Evolutionary conservation across 2,329 filamentous ascomycete species (phyloP).

Genomic region (Colletotrichum liriopes): DNA sequence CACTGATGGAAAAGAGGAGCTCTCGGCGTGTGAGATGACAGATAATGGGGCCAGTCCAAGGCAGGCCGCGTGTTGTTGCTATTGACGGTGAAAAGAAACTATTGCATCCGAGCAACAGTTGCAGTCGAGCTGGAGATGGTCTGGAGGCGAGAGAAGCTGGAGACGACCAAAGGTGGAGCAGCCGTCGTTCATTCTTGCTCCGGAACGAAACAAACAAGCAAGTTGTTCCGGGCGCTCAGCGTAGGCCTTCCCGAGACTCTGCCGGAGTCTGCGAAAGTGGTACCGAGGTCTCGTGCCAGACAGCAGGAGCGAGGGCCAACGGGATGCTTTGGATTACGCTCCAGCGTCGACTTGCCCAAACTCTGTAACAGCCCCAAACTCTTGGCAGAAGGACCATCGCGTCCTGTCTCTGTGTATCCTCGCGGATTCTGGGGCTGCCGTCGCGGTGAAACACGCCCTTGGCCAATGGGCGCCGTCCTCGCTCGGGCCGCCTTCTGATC

Average conservation of each 20-base stretch:
- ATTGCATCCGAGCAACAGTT: constrained; percentile 16
- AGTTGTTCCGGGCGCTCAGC: constrained; percentile 29
- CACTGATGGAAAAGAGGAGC: constrained; percentile 29
- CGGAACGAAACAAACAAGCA: constrained; percentile 37
- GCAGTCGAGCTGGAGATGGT: background rate
- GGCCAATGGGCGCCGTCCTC: constrained; percentile 21
- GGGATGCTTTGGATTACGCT: constrained; percentile 24
- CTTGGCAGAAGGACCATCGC: constrained; percentile 30
- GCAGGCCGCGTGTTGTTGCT: constrained; percentile 30
- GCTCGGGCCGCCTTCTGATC: constrained; percentile 36
- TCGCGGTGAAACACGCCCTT: constrained; percentile 26
- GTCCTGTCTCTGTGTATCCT: constrained; percentile 24
- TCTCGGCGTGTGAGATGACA: constrained; percentile 31
- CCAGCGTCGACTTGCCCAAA: constrained; percentile 17
- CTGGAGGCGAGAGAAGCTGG: constrained; percentile 30
- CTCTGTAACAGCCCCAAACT: constrained; percentile 42
- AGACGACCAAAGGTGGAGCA: constrained; percentile 16
- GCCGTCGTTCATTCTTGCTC: constrained; percentile 37
- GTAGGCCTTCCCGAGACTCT: constrained; percentile 5
- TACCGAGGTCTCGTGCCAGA: background rate
- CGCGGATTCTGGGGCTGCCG: constrained; percentile 35
- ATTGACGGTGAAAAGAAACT: constrained; percentile 16
- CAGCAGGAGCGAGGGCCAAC: constrained; percentile 3
- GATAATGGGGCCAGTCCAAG: constrained; percentile 1
- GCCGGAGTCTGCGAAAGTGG: background rate